Evolutionary conservation across 2,329 filamentous ascomycete species (phyloP), one percentile per base, ranked within the genome.

Genomic region (Aspergillus pseudotamarii): DNA sequence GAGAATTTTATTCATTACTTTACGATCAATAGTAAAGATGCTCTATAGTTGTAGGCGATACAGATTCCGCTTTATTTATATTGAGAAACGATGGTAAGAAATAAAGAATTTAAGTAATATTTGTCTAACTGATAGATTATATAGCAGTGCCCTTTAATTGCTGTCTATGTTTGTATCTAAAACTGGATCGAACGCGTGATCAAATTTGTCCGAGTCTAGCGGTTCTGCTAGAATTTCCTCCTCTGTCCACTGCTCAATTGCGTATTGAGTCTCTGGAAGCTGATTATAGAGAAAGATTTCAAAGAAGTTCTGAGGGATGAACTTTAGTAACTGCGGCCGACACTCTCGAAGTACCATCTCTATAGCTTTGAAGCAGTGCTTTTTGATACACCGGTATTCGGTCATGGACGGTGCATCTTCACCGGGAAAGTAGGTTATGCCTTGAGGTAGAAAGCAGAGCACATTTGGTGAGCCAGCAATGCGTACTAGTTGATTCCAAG

Each of bases 251-350:
- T 58, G 38, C 34, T 62, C 60, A 23, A 62, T 32, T 16, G 60
- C 60, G 51, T 58, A 62, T 21, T 45, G 55, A 23, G 21, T 11
- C 19, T 54, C 30, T 21, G 60, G 60, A n/a, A 58, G 34, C 26
- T 34, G 55, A 32, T 62, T 62, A 34, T 62, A 62, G 12, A 62
- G 34, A 28, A 62, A 62, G 26, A 62, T 62, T 45, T 62, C 60
- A 21, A 62, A 62, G 55, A 62, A 62, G 30, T 58, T 23, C 23
- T 45, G n/a, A 19, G 60, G 60, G 16, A 62, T 21, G n/a, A 23
- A 30, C 30, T 32, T 19, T 26, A 62, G 34, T 11, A 62, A 50
- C 19, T 23, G 55, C 21, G 55, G 36, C 21, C 60, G 60, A 43
- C 38, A 58, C 45, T 58, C 43, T 34, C 53, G 60, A 10, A 62